A percentile compares a stretch with the other conserved stretches of the same genome.
Evolutionary conservation across 2,329 filamentous ascomycete species (phyloP).

Genomic region (Ceratocystiopsis sp.): DNA sequence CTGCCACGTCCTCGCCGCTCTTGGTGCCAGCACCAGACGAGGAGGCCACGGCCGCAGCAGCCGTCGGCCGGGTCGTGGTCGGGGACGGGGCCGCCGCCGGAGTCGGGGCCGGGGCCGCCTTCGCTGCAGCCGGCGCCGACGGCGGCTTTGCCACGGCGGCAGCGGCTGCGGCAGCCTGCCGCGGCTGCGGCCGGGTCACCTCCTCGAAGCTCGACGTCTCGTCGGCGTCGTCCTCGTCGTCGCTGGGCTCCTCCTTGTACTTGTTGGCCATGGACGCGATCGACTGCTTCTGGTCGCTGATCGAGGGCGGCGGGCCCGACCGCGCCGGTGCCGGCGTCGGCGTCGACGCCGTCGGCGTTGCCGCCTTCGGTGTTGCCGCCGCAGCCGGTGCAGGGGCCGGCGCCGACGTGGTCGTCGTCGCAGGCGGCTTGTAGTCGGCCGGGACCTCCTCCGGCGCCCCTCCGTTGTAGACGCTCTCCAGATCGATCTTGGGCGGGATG

Average conservation of each 20-base stretch:
- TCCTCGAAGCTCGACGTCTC: conserved; percentile 70
- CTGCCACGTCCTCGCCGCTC: conserved; percentile 1
- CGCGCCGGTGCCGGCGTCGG: conserved; percentile 19
- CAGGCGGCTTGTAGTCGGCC: conserved; percentile 44
- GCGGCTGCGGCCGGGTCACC: conserved; percentile 56
- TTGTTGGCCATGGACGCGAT: conserved; percentile 74
- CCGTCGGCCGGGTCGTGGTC: conserved; percentile 17
- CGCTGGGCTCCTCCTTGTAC: conserved; percentile 57
- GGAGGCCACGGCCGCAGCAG: conserved; percentile 51
- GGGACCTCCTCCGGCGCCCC: conserved; percentile 61
- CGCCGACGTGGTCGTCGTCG: conserved; percentile 24
- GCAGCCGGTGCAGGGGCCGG: conserved; percentile 24
- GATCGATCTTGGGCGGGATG: conserved; percentile 77
- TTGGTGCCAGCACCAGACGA: conserved; percentile 35
- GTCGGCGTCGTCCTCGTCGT: conserved; percentile 41
- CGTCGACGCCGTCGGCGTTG: conserved; percentile 21
- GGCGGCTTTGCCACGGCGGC: conserved; percentile 21
- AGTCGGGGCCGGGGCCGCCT: conserved; percentile 8
- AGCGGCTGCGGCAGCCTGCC: conserved; percentile 16
- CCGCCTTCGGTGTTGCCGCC: conserved; percentile 27
- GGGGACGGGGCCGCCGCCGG: conserved; percentile 16
- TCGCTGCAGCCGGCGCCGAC: conserved; percentile 22
- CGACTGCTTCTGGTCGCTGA: conserved; percentile 74
- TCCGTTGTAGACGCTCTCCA: conserved; percentile 83
- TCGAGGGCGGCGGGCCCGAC: conserved; percentile 42